Evolutionary conservation across 1,284 basidiomycete genomes (phyloP).

Genomic region (Vanrija humicola): DNA sequence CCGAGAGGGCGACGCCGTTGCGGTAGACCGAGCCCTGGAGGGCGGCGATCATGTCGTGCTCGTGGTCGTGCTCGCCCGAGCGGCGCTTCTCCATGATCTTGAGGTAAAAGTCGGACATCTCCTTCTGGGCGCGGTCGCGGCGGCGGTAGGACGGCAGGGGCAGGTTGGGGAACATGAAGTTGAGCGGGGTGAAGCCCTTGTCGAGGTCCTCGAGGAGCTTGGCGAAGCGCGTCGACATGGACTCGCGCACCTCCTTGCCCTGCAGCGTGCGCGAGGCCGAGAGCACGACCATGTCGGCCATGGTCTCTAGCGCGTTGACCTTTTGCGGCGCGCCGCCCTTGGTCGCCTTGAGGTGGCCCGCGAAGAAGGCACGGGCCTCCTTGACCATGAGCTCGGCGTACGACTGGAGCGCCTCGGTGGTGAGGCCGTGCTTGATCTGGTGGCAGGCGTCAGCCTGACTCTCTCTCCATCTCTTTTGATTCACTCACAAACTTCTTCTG

Average conservation of each 20-base stretch:
- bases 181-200: constrained; percentile 83
- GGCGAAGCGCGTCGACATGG: constrained; percentile 79
- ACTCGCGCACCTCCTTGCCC: constrained; percentile 79
- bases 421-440: constrained; percentile 82
- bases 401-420: constrained; percentile 82
- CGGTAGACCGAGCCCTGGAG: constrained; percentile 84
- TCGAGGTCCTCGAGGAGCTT: constrained; percentile 86
- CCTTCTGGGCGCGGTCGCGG: constrained; percentile 84
- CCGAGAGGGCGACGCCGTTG: constrained; percentile 69
- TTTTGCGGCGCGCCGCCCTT: constrained; percentile 25
- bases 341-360: constrained; percentile 43
- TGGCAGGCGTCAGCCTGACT: neutral
- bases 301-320: constrained; percentile 62
- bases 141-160: constrained; percentile 83
- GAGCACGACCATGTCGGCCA: constrained; percentile 93
- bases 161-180: constrained; percentile 92
- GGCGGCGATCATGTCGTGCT: constrained; percentile 89
- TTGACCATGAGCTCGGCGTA: constrained; percentile 89
- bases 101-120: constrained; percentile 92
- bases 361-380: constrained; percentile 72
- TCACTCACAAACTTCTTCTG: constrained; percentile 82
- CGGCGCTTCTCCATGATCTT: constrained; percentile 79
- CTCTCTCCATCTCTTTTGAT: constrained; percentile 7
- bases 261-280: constrained; percentile 91
- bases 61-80: constrained; percentile 52